Evolutionary conservation across 1,284 basidiomycete genomes (phyloP), one percentile per base, ranked within the genome.

Genomic region (Ceratobasidium sp.): DNA sequence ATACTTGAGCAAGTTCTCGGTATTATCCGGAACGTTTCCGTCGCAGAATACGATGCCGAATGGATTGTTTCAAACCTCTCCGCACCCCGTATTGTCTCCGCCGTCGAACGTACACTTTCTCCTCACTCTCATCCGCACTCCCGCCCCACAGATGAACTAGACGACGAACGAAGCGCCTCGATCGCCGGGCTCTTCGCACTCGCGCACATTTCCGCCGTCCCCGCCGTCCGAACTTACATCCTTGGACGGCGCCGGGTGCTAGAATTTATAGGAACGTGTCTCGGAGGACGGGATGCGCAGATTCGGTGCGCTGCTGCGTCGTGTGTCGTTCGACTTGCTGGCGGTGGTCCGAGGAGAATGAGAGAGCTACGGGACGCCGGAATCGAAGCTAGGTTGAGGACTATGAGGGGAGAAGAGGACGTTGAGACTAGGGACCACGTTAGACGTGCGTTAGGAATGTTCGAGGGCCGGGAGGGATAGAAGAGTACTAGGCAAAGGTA

Each of bases 41-140:
- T 23, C 44, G 23, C 43, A 9, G 67, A 70, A n/a, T 38, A 54
- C 21, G 67, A 59, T 44, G 67, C 67, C 55, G 55, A 70, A 59
- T 70, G 67, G 67, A 54, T 70, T 2, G 57, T 70, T 43, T 14
- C 44, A 26, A 43, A 59, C 28, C 7, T 70, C 21, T 41, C 67
- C 11, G 41, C 67, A 4, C 16, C 46, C 43, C 54, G 55, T 5
- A 26, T 70, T 16, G 9, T 70, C 44, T 14, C 43, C 8, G 55
- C 67, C 3, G 44, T 57, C 26, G 67, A 70, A 70, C 67, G 67
- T 14, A 46, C 67, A 2, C 28, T 70, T 11, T 21, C 61, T n/a
- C 49, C 46, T 14, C 28, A 63, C 14, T 49, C 46, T 18, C 35
- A 38, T 38, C 35, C 35, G 11, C 35, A 38, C 11, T 4, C 35